Evolutionary conservation across 805 yeast genomes (phyloP).

Genomic region (Yarrowia phangngaensis): DNA sequence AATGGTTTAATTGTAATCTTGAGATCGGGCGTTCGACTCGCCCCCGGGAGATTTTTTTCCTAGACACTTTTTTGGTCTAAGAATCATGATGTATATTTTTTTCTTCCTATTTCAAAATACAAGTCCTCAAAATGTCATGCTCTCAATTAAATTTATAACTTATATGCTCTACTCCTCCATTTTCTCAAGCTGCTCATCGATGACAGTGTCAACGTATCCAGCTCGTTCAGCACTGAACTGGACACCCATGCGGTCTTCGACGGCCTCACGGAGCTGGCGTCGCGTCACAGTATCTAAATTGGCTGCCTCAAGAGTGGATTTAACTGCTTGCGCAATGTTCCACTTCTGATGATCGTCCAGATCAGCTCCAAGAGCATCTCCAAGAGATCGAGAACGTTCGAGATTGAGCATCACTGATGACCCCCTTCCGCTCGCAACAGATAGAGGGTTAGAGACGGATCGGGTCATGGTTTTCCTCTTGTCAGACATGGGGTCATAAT

Average conservation of each 20-base stretch:
- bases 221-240: constrained; percentile 37
- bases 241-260: constrained; percentile 40
- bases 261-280: constrained; percentile 39
- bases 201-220: constrained; percentile 37
- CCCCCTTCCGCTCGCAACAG: constrained; percentile 26
- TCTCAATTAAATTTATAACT: constrained; percentile 10
- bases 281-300: constrained; percentile 41
- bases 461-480: constrained; percentile 15
- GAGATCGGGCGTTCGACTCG: constrained; percentile 27
- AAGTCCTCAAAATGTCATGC: too few species aligned
- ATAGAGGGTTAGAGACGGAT: constrained; percentile 23
- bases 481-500: constrained; percentile 21
- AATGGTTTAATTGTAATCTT: constrained; percentile 25
- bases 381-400: constrained; percentile 28
- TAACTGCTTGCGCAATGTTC: constrained; percentile 37
- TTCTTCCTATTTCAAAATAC: too few species aligned
- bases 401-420: constrained; percentile 28
- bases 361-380: constrained; percentile 23
- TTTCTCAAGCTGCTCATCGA: constrained; percentile 39
- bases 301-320: constrained; percentile 36
- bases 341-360: constrained; percentile 31
- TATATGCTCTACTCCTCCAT: constrained; percentile 16
- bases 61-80: not conserved
- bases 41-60: constrained; percentile 26
- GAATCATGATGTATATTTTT: not conserved